Percentiles rank a stretch among this genome's conserved stretches.
Conservation (phyloP, 1,284 basidiomycete species). For the Hymenochaete sp. region DNA sequence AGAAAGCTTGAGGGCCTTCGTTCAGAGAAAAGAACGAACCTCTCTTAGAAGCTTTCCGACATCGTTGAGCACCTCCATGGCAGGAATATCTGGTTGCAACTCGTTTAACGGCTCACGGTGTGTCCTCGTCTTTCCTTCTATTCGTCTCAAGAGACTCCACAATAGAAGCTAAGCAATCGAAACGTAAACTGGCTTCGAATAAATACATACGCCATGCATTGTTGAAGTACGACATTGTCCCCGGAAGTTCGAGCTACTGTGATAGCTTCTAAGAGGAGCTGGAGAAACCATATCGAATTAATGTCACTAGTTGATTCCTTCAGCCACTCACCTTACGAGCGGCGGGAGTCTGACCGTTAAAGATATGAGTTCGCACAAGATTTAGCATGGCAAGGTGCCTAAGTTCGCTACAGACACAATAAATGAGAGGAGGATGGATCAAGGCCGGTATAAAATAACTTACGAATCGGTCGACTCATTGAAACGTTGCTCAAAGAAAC, state of each 20-base stretch:
- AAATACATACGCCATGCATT: slow-evolving; percentile 57
- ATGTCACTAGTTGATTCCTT: too few species aligned
- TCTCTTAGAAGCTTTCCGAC: slow-evolving; percentile 54
- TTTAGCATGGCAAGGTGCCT: slow-evolving; percentile 71
- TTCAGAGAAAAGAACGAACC: slow-evolving; percentile 27
- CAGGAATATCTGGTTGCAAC: slow-evolving; percentile 68
- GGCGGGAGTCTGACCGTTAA: slow-evolving; percentile 54
- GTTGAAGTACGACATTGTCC: slow-evolving; percentile 63
- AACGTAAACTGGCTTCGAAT: neutral
- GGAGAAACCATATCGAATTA: too few species aligned
- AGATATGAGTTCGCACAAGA: slow-evolving; percentile 68
- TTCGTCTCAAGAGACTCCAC: slow-evolving; percentile 55
- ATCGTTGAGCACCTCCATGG: slow-evolving; percentile 66
- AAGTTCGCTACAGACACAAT: slow-evolving; percentile 42
- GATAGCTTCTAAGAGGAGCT: slow-evolving; percentile 70
- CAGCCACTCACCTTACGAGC: slow-evolving; percentile 55
- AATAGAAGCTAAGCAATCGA: slow-evolving; percentile 8
- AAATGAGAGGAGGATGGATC: slow-evolving; percentile 5
- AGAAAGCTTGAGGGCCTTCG: neutral
- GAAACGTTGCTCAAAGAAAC: slow-evolving; percentile 77
- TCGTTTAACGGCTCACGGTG: slow-evolving; percentile 53
- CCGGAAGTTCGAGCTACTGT: slow-evolving; percentile 60
- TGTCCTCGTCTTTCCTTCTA: slow-evolving; percentile 18
- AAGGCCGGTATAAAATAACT: neutral
- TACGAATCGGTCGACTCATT: slow-evolving; percentile 59